phyloP scores from a whole-genome alignment of 768 basidiomycete species.

The Galerina sulciceps region DNA sequence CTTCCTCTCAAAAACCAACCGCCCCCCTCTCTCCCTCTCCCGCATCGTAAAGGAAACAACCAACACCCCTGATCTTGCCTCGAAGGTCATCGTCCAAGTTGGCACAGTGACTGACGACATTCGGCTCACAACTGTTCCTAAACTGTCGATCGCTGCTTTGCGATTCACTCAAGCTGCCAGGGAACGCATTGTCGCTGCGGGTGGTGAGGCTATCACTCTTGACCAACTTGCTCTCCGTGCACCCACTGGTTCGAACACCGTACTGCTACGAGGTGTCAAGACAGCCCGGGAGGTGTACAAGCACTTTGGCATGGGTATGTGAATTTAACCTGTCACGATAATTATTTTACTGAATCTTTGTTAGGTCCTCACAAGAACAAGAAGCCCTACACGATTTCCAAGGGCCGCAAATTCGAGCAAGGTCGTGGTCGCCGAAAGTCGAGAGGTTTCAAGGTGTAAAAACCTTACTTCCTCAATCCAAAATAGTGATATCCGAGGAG shows the following conservation, averaged over 20 bases:
- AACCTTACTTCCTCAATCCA: slow-evolving; percentile 15
- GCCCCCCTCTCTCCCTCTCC: slow-evolving; percentile 94
- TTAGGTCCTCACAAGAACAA: slow-evolving; percentile 94
- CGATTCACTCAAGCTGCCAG: slow-evolving; percentile 92
- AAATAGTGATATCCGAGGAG: slow-evolving; percentile 28
- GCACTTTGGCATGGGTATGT: slow-evolving; percentile 93
- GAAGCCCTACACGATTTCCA: slow-evolving; percentile 94
- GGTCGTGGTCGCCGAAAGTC: slow-evolving; percentile 99
- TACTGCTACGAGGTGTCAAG: slow-evolving; percentile 91
- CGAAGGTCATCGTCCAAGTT: slow-evolving; percentile 88
- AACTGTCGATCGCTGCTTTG: slow-evolving; percentile 91
- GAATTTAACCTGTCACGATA: not conserved
- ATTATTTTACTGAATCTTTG: not conserved
- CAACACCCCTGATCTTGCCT: slow-evolving; percentile 63
- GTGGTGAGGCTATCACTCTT: slow-evolving; percentile 93
- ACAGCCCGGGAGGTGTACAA: slow-evolving; percentile 94
- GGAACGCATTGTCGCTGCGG: slow-evolving; percentile 94
- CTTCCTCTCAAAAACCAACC: slow-evolving; percentile 97
- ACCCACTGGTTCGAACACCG: slow-evolving; percentile 94
- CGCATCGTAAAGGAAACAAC: slow-evolving; percentile 85
- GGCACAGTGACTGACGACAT: slow-evolving; percentile 96
- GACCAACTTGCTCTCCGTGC: slow-evolving; percentile 96
- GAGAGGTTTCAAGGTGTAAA: slow-evolving; percentile 94
- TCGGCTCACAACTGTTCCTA: slow-evolving; percentile 84
- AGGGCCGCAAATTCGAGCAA: slow-evolving; percentile 99